Conservation (phyloP, 495 filamentous ascomycete species). For the Oidiodendron maius region DNA sequence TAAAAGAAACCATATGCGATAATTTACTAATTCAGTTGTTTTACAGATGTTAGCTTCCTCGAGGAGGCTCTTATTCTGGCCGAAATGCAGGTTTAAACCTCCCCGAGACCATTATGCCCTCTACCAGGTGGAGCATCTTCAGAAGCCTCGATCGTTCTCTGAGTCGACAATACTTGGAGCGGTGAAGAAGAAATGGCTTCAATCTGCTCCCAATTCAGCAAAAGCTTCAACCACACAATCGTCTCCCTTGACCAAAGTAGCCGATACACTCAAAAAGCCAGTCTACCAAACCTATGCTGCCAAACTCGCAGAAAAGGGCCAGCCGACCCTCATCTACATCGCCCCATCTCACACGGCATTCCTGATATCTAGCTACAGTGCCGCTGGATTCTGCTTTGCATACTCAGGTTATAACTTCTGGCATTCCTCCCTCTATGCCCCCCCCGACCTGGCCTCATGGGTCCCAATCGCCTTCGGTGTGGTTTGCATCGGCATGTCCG, state of each 20-base stretch:
- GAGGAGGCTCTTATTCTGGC: slow-evolving; percentile 15
- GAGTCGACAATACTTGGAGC: slow-evolving; percentile 6
- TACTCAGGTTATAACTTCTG: slow-evolving; percentile 52
- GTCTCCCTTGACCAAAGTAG: neutral
- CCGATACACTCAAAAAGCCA: neutral
- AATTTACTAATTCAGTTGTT: slow-evolving; percentile 7
- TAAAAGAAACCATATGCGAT: neutral
- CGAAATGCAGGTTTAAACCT: slow-evolving; percentile 5
- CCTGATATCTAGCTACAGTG: slow-evolving; percentile 47
- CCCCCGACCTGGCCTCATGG: slow-evolving; percentile 33
- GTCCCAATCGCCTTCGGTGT: slow-evolving; percentile 37
- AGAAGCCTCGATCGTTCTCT: slow-evolving; percentile 12
- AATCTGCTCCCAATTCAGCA: neutral
- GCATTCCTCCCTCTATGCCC: slow-evolving; percentile 34
- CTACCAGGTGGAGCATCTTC: slow-evolving; percentile 1
- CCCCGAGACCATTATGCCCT: neutral
- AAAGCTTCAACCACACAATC: neutral
- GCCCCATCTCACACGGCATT: slow-evolving; percentile 56
- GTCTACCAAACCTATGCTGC: slow-evolving; percentile 31
- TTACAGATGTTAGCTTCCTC: slow-evolving; percentile 24
- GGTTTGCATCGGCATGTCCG: slow-evolving; percentile 37
- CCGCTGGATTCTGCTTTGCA: slow-evolving; percentile 49
- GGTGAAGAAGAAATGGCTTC: neutral
- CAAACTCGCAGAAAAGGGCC: slow-evolving; percentile 33
- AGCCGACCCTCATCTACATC: slow-evolving; percentile 51